Conservation (phyloP, 768 basidiomycete genomes). For the Termitomyces sp. region DNA sequence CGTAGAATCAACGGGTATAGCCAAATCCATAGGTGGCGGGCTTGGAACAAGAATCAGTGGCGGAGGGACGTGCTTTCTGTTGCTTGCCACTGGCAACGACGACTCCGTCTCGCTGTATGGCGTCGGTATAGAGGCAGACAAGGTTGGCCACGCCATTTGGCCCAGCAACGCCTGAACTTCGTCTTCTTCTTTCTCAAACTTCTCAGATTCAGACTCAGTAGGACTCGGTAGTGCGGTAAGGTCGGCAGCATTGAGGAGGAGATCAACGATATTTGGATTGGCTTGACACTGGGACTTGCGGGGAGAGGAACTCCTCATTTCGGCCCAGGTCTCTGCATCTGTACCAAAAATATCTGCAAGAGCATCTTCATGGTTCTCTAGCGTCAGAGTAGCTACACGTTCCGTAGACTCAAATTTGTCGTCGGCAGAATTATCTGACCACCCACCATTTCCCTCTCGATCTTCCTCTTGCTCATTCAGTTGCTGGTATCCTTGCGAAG, state of each 20-base stretch:
- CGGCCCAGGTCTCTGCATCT: constrained; percentile 61
- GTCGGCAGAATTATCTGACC: constrained; percentile 21
- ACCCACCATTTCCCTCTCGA: background rate
- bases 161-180: constrained; percentile 36
- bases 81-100: constrained; percentile 23
- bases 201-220: constrained; percentile 19
- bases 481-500: constrained; percentile 25
- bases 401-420: constrained; percentile 37
- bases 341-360: constrained; percentile 59
- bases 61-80: constrained; percentile 46
- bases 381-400: constrained; percentile 27
- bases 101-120: constrained; percentile 29
- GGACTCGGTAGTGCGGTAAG: constrained; percentile 22
- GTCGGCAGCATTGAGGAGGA: constrained; percentile 45
- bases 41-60: constrained; percentile 49
- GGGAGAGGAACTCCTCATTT: constrained; percentile 35
- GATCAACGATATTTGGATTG: constrained; percentile 46
- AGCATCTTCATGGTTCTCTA: constrained; percentile 36
- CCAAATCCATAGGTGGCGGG: constrained; percentile 22
- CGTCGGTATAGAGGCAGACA: constrained; percentile 31
- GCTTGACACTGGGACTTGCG: constrained; percentile 18
- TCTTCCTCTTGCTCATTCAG: constrained; percentile 13
- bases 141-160: constrained; percentile 30
- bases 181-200: constrained; percentile 30
- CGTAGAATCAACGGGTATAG: constrained; percentile 30